phyloP scores from a whole-genome alignment of 2,329 filamentous ascomycete genomes.

The Fusarium pseudonygamai region DNA sequence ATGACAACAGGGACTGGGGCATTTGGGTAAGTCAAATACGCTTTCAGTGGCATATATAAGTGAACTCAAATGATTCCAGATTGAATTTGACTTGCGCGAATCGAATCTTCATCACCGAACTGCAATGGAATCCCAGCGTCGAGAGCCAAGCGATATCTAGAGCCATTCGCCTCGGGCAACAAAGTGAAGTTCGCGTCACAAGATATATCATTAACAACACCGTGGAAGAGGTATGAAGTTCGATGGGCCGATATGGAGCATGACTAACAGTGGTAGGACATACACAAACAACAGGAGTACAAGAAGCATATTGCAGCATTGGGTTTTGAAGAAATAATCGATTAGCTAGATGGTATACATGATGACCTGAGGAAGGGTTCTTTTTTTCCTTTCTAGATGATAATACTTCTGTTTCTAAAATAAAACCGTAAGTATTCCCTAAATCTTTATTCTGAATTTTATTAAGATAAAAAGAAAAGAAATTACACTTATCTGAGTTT shows the following conservation, averaged over 20 bases:
- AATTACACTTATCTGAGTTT: too few relatives aligned
- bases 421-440: too few relatives aligned
- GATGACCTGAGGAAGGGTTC: too few relatives aligned
- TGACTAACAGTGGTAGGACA: fast-evolving
- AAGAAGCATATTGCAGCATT: slow-evolving; percentile 13
- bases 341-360: too few relatives aligned
- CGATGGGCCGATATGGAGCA: fast-evolving
- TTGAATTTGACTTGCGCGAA: slow-evolving; percentile 60
- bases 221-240: slow-evolving; percentile 52
- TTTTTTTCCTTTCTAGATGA: too few relatives aligned
- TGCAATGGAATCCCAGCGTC: slow-evolving; percentile 64
- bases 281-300: slow-evolving; percentile 7
- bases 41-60: too few relatives aligned
- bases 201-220: slow-evolving; percentile 56
- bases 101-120: slow-evolving; percentile 61
- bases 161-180: slow-evolving; percentile 58
- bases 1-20: slow-evolving; percentile 64
- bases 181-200: slow-evolving; percentile 52
- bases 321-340: neutral
- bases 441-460: too few relatives aligned
- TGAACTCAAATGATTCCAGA: slow-evolving; percentile 34
- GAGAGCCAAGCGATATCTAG: slow-evolving; percentile 63
- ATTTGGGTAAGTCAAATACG: slow-evolving; percentile 59
- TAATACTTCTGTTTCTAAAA: too few relatives aligned
- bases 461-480: too few relatives aligned